phyloP scores from a whole-genome alignment of 345 rosid species.

The Triadica sebifera region DNA sequence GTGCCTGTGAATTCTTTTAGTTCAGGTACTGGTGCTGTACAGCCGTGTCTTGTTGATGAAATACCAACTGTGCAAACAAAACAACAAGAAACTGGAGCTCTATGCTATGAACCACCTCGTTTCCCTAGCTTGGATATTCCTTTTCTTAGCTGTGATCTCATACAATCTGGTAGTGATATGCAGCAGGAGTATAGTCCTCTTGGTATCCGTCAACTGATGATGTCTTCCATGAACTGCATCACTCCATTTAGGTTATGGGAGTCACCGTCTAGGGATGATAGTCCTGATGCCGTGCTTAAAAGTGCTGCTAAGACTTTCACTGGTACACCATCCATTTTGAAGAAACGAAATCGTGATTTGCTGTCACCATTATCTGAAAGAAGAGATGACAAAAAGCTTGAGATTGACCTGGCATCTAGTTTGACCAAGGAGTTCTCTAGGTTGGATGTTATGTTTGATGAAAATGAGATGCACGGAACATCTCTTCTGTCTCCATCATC shows the following conservation, averaged over 20 bases:
- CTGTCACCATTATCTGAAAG: conserved; percentile 85
- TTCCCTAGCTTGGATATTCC: conserved; percentile 94
- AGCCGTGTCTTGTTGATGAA: conserved; percentile 40
- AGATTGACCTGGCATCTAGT: conserved; percentile 61
- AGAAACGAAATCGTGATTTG: conserved; percentile 79
- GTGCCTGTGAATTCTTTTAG: conserved; percentile 57
- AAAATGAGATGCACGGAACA: conserved; percentile 37
- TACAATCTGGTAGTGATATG: conserved; percentile 68
- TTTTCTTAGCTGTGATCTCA: conserved; percentile 91
- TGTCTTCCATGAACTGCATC: conserved; percentile 77
- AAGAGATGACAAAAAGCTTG: conserved; percentile 77
- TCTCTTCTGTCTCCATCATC: conserved; percentile 39
- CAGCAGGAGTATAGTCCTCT: conserved; percentile 97
- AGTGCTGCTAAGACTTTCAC: conserved; percentile 72
- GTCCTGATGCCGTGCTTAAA: conserved; percentile 71
- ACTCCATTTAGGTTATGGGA: conserved; percentile 93
- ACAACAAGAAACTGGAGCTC: conserved; percentile 52
- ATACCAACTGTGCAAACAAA: conserved; percentile 33
- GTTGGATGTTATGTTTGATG: conserved; percentile 77
- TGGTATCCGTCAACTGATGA: conserved; percentile 94
- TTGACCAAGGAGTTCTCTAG: conserved; percentile 76
- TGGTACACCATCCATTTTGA: conserved; percentile 81
- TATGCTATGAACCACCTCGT: conserved; percentile 97
- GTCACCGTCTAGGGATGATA: conserved; percentile 66
- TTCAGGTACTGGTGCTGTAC: conserved; percentile 39